Evolutionary conservation across 331 rosid genomes (phyloP), one percentile per base, ranked within the genome.

Genomic region (Acacia pycnantha): DNA sequence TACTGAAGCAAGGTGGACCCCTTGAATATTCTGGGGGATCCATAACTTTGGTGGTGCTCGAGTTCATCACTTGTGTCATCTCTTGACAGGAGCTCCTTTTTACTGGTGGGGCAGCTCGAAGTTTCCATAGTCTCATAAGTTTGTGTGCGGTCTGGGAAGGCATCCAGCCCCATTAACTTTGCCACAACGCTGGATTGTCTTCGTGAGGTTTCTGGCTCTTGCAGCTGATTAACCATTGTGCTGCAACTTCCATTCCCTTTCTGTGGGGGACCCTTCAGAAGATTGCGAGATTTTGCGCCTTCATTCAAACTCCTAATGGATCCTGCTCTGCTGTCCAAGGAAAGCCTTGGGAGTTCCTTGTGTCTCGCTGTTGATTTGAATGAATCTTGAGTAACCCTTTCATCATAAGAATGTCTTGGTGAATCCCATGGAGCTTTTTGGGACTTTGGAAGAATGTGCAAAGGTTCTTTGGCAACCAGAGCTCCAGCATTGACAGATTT

Each of bases 161-260:
- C 61, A 40, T 93, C 98, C 85, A 95, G 59, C 54, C 99, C 99
- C 99, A 95, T 95, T 82, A 95, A 88, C 87, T 91, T 92, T 26
- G 97, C 97, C 15, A 95, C 90, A 27, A 95, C 87, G 58, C 87
- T 85, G 0, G 96, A 89, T 27, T 95, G 82, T 77, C 86, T 83
- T 76, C 43, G 87, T 7, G 90, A 83, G 61, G 91, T 86, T 41
- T 88, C 93, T 11, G 90, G 89, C 77, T 89, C 97, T 87, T 85
- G 91, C 48, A 70, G 75, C 83, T 83, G 83, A 73, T 79, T 73
- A 46, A 66, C 56, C 54, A 37, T 61, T 50, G 73, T 40, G 84
- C 47, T 72, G 8, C 81, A 61, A 76, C 81, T 85, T 79, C 74
- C 82, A 69, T 74, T 27, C 67, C 84, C 88, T 76, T 62, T 90